These are phyloP conservation scores for Nemania diffusa DNA, from an alignment of 2,329 filamentous ascomycete species.

Conservation along the genomic window DNA sequence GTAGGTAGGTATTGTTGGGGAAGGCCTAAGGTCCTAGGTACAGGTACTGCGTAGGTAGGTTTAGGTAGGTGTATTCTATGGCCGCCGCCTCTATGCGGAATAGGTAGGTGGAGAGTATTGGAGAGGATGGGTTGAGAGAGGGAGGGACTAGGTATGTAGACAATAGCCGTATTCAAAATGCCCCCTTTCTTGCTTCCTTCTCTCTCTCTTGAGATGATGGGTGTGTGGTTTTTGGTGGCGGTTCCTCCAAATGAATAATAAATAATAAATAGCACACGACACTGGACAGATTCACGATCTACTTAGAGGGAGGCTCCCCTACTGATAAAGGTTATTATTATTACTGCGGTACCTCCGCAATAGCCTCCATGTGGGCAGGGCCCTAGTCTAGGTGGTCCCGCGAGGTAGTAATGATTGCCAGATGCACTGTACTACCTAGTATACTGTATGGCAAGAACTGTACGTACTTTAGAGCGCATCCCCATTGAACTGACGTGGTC, in stretches of 20 bases:
- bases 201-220: not conserved
- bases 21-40: too few species aligned
- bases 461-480: not conserved
- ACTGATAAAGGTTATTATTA: conserved; percentile 32
- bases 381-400: conserved; percentile 10
- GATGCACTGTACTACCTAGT: conserved; percentile 10
- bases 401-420: conserved; percentile 27
- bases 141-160: not conserved
- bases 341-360: conserved; percentile 18
- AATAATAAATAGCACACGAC: conserved; percentile 33
- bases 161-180: not conserved
- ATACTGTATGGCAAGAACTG: not conserved
- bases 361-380: conserved; percentile 17
- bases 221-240: not conserved
- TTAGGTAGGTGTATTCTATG: too few species aligned
- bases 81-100: too few species aligned
- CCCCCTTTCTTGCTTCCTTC: not conserved
- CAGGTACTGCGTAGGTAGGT: too few species aligned
- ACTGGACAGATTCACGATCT: conserved; percentile 29
- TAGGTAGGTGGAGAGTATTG: not conserved
- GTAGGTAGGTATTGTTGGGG: not conserved
- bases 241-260: conserved; percentile 1
- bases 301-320: conserved; percentile 28
- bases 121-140: not conserved
- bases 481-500: conserved; percentile 10